phyloP scores from a whole-genome alignment of 2,329 filamentous ascomycete species.

The Epichloe amarillans region DNA sequence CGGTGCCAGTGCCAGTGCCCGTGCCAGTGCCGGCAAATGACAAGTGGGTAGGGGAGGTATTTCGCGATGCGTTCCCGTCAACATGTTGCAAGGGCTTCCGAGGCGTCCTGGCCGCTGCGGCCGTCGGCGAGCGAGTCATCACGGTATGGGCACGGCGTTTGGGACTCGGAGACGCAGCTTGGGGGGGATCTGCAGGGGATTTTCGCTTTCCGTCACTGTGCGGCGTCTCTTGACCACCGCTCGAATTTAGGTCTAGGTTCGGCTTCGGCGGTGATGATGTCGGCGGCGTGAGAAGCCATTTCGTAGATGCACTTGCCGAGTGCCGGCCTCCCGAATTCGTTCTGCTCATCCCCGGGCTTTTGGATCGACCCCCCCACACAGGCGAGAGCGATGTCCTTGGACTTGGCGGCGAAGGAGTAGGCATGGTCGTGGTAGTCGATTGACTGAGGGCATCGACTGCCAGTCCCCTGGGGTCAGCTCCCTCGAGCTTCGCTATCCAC shows the following conservation, averaged over 20 bases:
- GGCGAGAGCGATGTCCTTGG: neutral
- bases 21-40: neutral
- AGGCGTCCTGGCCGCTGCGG: neutral
- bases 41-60: neutral
- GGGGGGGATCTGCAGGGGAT: neutral
- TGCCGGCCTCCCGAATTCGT: neutral
- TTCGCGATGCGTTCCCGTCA: conserved; percentile 11
- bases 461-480: conserved; percentile 32
- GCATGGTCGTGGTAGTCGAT: conserved; percentile 25
- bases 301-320: neutral
- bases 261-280: conserved; percentile 4
- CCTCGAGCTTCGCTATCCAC: conserved; percentile 50
- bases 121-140: neutral
- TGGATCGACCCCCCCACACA: neutral
- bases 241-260: neutral
- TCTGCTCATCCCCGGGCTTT: neutral
- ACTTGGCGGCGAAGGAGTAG: conserved; percentile 20
- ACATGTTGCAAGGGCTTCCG: conserved; percentile 13
- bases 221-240: neutral
- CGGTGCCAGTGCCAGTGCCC: no score
- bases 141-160: conserved; percentile 8
- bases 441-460: conserved; percentile 32
- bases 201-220: conserved; percentile 5
- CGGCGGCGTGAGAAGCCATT: conserved; percentile 6
- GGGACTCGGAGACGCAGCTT: conserved; percentile 1